Evolutionary conservation across 1,139 yeast genomes (phyloP), one percentile per base, ranked within the genome.

Genomic region (Kodamaea plutei): DNA sequence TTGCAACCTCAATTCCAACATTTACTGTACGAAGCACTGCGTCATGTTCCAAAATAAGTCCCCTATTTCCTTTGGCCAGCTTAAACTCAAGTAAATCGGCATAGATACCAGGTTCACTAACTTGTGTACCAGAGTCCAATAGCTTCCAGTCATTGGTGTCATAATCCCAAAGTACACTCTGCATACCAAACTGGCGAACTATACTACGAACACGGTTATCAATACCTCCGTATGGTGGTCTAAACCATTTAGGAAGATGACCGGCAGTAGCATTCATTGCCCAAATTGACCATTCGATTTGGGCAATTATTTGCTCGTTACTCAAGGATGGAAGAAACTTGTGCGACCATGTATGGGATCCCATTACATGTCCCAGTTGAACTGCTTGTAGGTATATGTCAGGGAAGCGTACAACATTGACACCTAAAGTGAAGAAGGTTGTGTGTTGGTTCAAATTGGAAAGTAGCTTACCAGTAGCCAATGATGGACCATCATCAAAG

Each of bases 161-260:
- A 46, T 75, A 76, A 52, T 88, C 93, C 98, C 97, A 89, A 27
- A 91, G 60, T 15, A 84, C 96, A 9, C 84, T 76, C 48, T 81
- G 89, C 69, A 89, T 72, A 1, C 96, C 96, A 56, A 89, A 84
- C 55, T 83, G 85, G 32, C 93, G 64, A 10, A 87, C 71, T 33
- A 89, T 84, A 2, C 81, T 64, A 35, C 97, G 63, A 1, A 89
- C 82, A 32, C 97, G 64, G 52, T 87, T 81, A 58, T 89, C 98
- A 27, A 84, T 69, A 0, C 95, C 96, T 1, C 97, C 97, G 54
- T 85, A 89, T 0, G 98, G 98, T 0, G 98, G 98, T 39, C 98
- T 69, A 55, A 84, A 89, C 83, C 91, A 91, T 48, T 82, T 81
- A 9, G 97, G 97, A n/a, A 84, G 54, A 47, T 88, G 91, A 14